Base-by-base conservation (phyloP, 1,284 basidiomycete species). In the Cryptococcus sp. region DNA sequence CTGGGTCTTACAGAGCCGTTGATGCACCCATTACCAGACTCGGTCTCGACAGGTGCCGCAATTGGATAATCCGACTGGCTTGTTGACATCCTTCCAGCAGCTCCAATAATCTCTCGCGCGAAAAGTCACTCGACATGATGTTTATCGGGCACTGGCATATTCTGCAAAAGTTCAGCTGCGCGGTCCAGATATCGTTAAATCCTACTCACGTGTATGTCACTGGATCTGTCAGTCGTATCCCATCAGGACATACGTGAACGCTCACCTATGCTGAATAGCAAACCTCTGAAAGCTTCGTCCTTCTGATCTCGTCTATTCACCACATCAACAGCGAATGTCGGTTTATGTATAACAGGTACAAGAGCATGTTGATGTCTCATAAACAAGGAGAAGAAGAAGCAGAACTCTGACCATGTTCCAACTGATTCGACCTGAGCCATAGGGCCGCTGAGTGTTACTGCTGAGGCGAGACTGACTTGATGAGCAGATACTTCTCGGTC, bases 301-400 rank as follows among this genome's bases (percentile, higher is more conserved):
- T 7, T 11, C 53, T 58, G 48, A 43, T 70, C 67, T 3, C 63
- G 51, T 10, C 67, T 57, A 14, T 61, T 48, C 34, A 70, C 50
- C 13, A 70, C 55, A 50, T 67, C 63, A 50, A 62, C 62, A 11
- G 62, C 59, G 46, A 70, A 68, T 3, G 58, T 66, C 44, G 63
- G 66, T 48, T 59, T 57, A 49, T 70, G 68, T 6, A 70, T 58
- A 0, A 70, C 52, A n/a, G 68, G 68, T 32, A 64, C 61, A 31
- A 70, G 52, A 10, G 58, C 61, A 49, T 70, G 67, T 41, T 70
- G 66, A 47, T 67, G 58, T 38, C 55, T 56, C 36, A 70, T 60
- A 50, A 56, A 62, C 4, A 70, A 61, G 23, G 56, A 57, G 35
- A 70, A 23, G 54, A 67, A 70, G 61, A 63, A 64, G 30, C 58